Evolutionary conservation across 768 basidiomycete species (phyloP).

Genomic region (Pisolithus albus): DNA sequence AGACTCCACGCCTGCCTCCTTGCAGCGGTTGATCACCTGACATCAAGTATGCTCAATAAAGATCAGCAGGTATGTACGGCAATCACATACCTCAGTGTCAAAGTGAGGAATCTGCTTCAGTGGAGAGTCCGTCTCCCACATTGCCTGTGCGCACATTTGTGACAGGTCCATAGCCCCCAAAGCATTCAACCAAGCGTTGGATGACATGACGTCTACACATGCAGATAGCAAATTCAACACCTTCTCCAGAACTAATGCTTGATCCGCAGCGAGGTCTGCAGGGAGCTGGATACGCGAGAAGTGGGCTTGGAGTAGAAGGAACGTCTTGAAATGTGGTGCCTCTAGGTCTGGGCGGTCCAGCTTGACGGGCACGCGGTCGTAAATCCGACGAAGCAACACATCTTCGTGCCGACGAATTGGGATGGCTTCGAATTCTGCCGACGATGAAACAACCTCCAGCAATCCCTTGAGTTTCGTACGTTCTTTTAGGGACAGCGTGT

Average conservation of each 20-base stretch:
- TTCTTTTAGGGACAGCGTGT: constrained; percentile 91
- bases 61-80: constrained; percentile 7
- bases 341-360: constrained; percentile 79
- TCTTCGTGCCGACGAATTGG: constrained; percentile 96
- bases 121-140: constrained; percentile 97
- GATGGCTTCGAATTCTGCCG: constrained; percentile 91
- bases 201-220: constrained; percentile 97
- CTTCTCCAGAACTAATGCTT: constrained; percentile 80
- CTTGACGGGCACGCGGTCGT: constrained; percentile 96
- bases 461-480: constrained; percentile 95
- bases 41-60: constrained; percentile 3
- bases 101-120: constrained; percentile 97
- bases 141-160: constrained; percentile 97
- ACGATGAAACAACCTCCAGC: constrained; percentile 94
- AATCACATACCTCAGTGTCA: constrained; percentile 61
- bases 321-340: constrained; percentile 96
- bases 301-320: constrained; percentile 93
- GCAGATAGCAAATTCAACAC: constrained; percentile 87
- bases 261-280: constrained; percentile 90
- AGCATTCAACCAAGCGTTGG: constrained; percentile 91
- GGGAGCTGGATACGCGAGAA: constrained; percentile 91
- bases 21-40: constrained; percentile 80
- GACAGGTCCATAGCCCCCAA: constrained; percentile 95
- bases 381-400: constrained; percentile 74
- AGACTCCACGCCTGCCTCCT: constrained; percentile 71